A percentile compares a stretch with the other conserved stretches of the same genome.
These are phyloP conservation scores for Boletellus dicymbophilus DNA, from an alignment of 1,284 basidiomycete species.

Conservation along the genomic window DNA sequence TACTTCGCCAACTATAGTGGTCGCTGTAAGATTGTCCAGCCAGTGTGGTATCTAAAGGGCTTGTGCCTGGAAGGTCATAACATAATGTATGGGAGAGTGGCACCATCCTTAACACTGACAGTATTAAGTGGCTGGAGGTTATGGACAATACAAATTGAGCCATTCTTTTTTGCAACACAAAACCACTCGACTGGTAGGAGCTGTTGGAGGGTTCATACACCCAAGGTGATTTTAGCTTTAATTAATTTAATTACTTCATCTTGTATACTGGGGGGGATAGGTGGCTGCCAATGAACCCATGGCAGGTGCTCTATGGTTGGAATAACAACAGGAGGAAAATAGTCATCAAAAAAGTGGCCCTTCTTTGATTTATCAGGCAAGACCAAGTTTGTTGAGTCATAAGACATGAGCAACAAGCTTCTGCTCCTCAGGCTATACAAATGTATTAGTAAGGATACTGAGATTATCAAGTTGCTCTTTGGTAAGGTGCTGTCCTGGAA, in stretches of 20 bases:
- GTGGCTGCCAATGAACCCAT: neutral
- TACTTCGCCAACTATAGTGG: no score
- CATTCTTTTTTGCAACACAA: neutral
- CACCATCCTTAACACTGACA: no score
- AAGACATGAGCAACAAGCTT: neutral
- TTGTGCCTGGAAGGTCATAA: no score
- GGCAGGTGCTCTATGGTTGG: no score
- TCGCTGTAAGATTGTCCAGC: no score
- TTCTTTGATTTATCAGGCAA: neutral
- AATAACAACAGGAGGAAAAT: neutral
- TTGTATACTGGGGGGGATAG: neutral
- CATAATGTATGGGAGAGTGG: no score
- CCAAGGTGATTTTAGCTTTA: neutral
- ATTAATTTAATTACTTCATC: neutral
- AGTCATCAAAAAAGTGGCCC: neutral
- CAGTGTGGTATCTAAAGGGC: no score
- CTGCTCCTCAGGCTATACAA: neutral
- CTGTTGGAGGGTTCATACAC: neutral
- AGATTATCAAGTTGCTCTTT: neutral
- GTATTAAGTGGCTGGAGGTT: no score
- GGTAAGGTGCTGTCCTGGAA: neutral
- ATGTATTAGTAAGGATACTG: neutral
- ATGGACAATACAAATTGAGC: no score
- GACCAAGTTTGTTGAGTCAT: neutral
- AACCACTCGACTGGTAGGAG: neutral